Evolutionary conservation across 2,329 filamentous ascomycete genomes (phyloP), one percentile per base, ranked within the genome.

Genomic region (Fonsecaea pedrosoi): DNA sequence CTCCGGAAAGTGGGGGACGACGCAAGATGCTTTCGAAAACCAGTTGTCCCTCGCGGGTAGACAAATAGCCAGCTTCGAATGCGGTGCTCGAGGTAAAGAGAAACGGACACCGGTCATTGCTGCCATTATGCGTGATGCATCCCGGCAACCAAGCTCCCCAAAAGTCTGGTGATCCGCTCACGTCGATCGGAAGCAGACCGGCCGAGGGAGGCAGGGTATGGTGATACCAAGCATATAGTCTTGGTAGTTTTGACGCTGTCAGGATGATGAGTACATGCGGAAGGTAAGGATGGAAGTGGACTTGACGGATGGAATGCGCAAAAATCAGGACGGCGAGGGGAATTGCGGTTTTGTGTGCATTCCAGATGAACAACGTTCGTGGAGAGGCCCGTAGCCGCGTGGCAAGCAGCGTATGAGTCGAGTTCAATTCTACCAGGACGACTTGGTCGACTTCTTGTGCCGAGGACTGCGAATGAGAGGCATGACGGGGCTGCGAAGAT

Each of bases 351-450:
- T 68, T 55, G 1, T 53, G 25, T 12, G 55, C 54, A 40, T 63
- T 58, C 71, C 71, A 73, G 34, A 73, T 50, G 32, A 67, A 71
- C 12, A 71, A 25, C 13, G 64, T 65, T n/a, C 60, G 68, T 42
- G 64, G 64, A 3, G 42, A 42, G 37, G 58, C 45, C 45, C 62
- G 37, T n/a, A 69, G 62, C 5, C 60, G 57, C 25, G 70, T 70
- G 34, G 68, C 71, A 2, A 70, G 48, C 37, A 70, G 21, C 8
- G 62, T 66, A 15, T 69, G 65, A 18, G 66, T 57, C 2, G 60
- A 56, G 37, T 70, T 72, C 38, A 69, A 34, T 10, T 64, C 62
- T 13, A 72, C 45, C 3, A 66, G 42, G 32, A 65, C 63, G 9
- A 67, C 59, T 54, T 61, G 53, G 21, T 58, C 45, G 37, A 35